Conservation (phyloP, 805 yeast species). For the Hanseniaspora lachancei region DNA sequence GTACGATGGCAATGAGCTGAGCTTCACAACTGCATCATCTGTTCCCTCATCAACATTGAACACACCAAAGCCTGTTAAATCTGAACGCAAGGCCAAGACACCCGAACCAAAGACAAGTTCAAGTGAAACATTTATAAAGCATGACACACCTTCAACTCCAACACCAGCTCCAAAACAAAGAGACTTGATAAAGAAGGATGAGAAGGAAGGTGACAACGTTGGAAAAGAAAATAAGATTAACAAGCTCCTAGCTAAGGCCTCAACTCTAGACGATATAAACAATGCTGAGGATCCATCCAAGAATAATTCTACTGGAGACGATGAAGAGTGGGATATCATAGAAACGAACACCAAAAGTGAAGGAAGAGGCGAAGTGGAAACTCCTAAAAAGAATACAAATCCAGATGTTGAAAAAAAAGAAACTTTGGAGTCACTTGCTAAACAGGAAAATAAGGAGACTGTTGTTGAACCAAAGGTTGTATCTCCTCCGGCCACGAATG, state of each 20-base stretch:
- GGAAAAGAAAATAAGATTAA: slow-evolving; percentile 23
- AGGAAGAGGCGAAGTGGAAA: background rate
- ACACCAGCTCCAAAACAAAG: slow-evolving; percentile 15
- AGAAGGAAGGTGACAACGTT: slow-evolving; percentile 16
- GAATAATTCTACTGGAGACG: slow-evolving; percentile 19
- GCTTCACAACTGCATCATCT: slow-evolving; percentile 31
- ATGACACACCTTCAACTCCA: slow-evolving; percentile 19
- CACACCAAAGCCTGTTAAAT: slow-evolving; percentile 29
- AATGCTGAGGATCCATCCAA: slow-evolving; percentile 28
- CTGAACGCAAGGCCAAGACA: slow-evolving; percentile 12
- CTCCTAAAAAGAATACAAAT: slow-evolving; percentile 14
- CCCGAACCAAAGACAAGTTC: slow-evolving; percentile 18
- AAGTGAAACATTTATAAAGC: slow-evolving; percentile 1
- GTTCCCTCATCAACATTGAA: slow-evolving; percentile 21
- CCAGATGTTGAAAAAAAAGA: slow-evolving; percentile 5
- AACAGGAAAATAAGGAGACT: background rate
- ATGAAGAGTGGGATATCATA: slow-evolving; percentile 21
- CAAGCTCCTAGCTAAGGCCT: slow-evolving; percentile 22
- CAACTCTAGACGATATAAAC: slow-evolving; percentile 22
- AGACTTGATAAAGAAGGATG: slow-evolving; percentile 11
- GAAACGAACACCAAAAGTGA: background rate
- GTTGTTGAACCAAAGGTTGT: background rate
- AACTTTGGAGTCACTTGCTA: background rate
- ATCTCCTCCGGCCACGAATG: too few species aligned
- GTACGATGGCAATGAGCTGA: slow-evolving; percentile 60